These are phyloP conservation scores for Berberis thunbergii DNA, from an alignment of 164 flowering plant genomes.

Conservation along the genomic window DNA sequence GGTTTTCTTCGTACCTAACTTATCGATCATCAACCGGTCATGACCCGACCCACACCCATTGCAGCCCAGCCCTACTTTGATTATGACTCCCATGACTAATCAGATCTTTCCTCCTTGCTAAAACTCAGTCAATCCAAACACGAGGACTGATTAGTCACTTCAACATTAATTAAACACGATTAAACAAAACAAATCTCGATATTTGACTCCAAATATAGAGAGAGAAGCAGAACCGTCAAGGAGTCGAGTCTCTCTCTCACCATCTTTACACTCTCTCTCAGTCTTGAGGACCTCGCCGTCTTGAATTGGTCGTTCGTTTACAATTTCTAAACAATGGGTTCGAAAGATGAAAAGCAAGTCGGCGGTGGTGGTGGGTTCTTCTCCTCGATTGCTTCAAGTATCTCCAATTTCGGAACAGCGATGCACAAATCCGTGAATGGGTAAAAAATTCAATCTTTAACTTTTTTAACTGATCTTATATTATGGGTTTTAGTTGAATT, in stretches of 20 bases:
- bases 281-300: neutral
- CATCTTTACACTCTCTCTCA: neutral
- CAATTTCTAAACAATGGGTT: constrained; percentile 3
- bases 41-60: no score
- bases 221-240: no score
- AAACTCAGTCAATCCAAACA: no score
- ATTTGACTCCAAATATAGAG: no score
- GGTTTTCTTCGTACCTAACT: no score
- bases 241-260: neutral
- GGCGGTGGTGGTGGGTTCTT: constrained; percentile 33
- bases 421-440: constrained; percentile 69
- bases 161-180: no score
- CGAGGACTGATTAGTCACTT: no score
- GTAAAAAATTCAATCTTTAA: constrained; percentile 14
- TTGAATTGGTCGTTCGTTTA: neutral
- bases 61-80: no score
- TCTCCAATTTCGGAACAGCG: constrained; percentile 50
- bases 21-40: no score
- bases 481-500: neutral
- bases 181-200: no score
- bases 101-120: no score
- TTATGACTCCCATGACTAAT: no score
- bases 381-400: constrained; percentile 42
- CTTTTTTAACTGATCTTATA: neutral
- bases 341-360: constrained; percentile 14